A percentile compares a stretch with the other conserved stretches of the same genome.
These are phyloP conservation scores for Tulasnella sp. DNA, from an alignment of 768 basidiomycete species.

Conservation along the genomic window DNA sequence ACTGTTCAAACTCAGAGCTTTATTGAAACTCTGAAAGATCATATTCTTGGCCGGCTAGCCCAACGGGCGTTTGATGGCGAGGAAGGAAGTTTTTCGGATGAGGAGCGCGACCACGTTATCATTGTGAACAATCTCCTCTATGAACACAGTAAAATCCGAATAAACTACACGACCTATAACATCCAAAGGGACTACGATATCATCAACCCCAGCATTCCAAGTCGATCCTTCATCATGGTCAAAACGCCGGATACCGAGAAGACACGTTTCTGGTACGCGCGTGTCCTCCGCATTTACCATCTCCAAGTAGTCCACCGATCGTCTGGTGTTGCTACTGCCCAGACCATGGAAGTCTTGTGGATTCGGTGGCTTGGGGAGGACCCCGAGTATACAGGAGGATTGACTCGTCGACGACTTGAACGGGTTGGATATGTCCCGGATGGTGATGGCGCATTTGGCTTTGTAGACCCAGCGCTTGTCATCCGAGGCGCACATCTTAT, in stretches of 20 bases:
- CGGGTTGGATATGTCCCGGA: constrained; percentile 32
- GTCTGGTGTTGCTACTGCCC: not conserved
- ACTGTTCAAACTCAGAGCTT: not conserved
- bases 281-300: constrained; percentile 9
- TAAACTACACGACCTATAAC: constrained; percentile 11
- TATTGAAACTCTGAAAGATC: not conserved
- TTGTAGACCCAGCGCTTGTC: constrained; percentile 34
- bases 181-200: constrained; percentile 2
- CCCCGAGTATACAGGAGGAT: constrained; percentile 21
- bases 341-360: constrained; percentile 27
- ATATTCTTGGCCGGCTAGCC: not conserved
- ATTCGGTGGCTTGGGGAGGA: constrained; percentile 31
- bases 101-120: not conserved
- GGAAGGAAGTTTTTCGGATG: not conserved
- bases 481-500: constrained; percentile 33
- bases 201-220: not conserved
- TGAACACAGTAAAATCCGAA: not conserved
- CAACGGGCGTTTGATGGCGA: not conserved
- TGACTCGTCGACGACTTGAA: constrained; percentile 23
- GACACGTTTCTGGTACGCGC: constrained; percentile 17
- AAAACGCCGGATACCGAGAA: not conserved
- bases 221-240: not conserved
- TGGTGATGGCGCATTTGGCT: constrained; percentile 29
- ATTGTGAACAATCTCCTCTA: not conserved
- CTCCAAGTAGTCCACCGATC: constrained; percentile 4